Evolutionary conservation across 2,329 filamentous ascomycete genomes (phyloP).

Genomic region (Amesomyces nigricolor): DNA sequence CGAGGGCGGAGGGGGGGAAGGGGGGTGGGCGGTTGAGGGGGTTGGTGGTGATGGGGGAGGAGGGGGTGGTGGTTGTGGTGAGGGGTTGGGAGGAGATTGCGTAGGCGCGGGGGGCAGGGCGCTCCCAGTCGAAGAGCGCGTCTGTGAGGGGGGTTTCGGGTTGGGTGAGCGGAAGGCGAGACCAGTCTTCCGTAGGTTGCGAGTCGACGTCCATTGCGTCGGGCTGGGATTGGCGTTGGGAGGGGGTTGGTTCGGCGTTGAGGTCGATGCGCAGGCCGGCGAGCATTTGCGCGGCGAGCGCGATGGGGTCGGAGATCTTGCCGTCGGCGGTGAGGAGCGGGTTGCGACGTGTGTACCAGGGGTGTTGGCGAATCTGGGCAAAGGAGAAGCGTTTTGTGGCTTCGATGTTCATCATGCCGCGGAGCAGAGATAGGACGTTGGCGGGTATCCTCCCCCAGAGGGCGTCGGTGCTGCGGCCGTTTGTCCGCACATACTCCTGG

Average conservation of each 20-base stretch:
- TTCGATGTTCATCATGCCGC: constrained; percentile 89
- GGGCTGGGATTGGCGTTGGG: constrained; percentile 28
- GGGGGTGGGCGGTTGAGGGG: neutral
- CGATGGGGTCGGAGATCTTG: constrained; percentile 69
- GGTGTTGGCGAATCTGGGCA: constrained; percentile 79
- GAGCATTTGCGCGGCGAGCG: constrained; percentile 90
- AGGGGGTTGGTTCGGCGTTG: constrained; percentile 56
- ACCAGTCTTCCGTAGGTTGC: constrained; percentile 34
- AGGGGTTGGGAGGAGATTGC: constrained; percentile 45
- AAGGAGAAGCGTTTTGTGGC: constrained; percentile 73
- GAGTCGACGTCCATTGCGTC: constrained; percentile 68
- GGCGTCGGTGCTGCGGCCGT: constrained; percentile 76
- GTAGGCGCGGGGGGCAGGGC: constrained; percentile 52
- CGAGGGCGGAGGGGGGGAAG: constrained; percentile 38
- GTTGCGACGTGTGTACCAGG: constrained; percentile 88
- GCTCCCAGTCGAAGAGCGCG: constrained; percentile 81
- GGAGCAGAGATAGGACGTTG: constrained; percentile 71
- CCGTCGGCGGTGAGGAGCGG: constrained; percentile 69
- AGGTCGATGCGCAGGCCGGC: constrained; percentile 88
- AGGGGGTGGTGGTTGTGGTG: constrained; percentile 32
- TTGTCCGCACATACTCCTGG: constrained; percentile 73
- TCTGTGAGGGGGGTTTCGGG: constrained; percentile 73
- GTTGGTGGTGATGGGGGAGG: constrained; percentile 28
- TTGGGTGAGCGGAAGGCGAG: constrained; percentile 70
- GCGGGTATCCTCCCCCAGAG: constrained; percentile 75